Conservation (phyloP, 441 rosid species). For the Pelargonium fulgidum region DNA sequence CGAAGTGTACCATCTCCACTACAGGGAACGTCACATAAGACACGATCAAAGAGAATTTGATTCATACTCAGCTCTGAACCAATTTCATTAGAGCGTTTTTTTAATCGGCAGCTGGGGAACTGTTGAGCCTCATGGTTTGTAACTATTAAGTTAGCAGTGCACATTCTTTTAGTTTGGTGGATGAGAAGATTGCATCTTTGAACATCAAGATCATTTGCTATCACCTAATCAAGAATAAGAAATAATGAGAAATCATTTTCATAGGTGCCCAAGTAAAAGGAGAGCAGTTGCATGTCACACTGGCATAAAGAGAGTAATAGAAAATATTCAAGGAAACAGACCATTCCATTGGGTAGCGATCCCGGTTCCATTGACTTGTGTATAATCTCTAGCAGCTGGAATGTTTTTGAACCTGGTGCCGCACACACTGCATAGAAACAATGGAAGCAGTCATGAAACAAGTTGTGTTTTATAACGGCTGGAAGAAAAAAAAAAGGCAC, state of each 20-base stretch:
- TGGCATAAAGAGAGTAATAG: constrained; percentile 6
- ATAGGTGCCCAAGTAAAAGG: constrained; percentile 12
- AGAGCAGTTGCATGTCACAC: constrained; percentile 7
- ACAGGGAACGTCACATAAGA: constrained; percentile 93
- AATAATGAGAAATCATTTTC: constrained; percentile 16
- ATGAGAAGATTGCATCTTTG: constrained; percentile 95
- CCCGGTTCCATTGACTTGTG: constrained; percentile 63
- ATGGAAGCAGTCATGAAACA: constrained; percentile 10
- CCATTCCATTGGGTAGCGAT: constrained; percentile 66
- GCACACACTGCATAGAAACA: constrained; percentile 69
- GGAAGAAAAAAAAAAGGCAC: not conserved
- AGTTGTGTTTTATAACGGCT: not conserved
- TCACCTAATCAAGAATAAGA: constrained; percentile 40
- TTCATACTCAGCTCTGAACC: constrained; percentile 30
- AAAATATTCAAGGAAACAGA: constrained; percentile 24
- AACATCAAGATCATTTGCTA: constrained; percentile 92
- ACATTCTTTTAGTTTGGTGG: constrained; percentile 95
- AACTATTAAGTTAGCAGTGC: constrained; percentile 91
- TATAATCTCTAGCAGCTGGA: constrained; percentile 86
- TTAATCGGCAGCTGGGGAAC: constrained; percentile 79
- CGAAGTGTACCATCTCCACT: constrained; percentile 97
- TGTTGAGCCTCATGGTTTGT: constrained; percentile 95
- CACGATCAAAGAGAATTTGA: constrained; percentile 82
- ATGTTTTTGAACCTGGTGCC: constrained; percentile 97
- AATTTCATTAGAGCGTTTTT: constrained; percentile 33